Conservation (phyloP, 345 rosid genomes). For the Euphorbia lathyris region DNA sequence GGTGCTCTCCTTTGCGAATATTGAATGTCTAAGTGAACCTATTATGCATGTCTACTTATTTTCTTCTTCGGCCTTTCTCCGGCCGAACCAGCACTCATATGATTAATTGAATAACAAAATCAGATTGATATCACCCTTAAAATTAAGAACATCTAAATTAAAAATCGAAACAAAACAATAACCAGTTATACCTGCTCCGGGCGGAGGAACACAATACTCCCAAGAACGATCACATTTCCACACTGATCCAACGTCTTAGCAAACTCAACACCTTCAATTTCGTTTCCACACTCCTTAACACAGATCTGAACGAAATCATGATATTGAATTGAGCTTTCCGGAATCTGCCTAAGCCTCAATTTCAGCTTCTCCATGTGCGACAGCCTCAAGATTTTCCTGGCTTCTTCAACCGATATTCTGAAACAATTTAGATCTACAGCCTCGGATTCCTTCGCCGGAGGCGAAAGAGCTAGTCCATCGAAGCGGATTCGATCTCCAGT, state of each 20-base stretch:
- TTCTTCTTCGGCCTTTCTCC: no score
- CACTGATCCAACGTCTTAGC: constrained; percentile 63
- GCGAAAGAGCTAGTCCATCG: constrained; percentile 21
- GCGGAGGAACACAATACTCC: constrained; percentile 62
- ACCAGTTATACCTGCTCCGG: constrained; percentile 62
- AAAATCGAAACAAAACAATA: neutral
- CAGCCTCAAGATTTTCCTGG: constrained; percentile 58
- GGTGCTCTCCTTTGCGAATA: no score
- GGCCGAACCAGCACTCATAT: no score
- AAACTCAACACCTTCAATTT: constrained; percentile 46
- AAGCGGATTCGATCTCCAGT: neutral
- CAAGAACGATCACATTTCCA: constrained; percentile 69
- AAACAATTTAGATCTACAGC: neutral
- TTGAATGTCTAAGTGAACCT: neutral
- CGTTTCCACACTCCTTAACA: constrained; percentile 43
- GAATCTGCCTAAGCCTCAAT: constrained; percentile 47
- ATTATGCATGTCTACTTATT: no score
- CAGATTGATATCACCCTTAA: no score
- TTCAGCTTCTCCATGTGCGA: constrained; percentile 58
- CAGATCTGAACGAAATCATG: constrained; percentile 51
- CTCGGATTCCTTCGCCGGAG: neutral
- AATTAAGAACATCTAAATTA: no score
- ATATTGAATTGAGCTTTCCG: constrained; percentile 46
- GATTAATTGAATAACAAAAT: no score
- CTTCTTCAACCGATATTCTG: constrained; percentile 46